Evolutionary conservation across 257 asterid species (phyloP), one percentile per base, ranked within the genome.

Genomic region (Apocynum venetum): DNA sequence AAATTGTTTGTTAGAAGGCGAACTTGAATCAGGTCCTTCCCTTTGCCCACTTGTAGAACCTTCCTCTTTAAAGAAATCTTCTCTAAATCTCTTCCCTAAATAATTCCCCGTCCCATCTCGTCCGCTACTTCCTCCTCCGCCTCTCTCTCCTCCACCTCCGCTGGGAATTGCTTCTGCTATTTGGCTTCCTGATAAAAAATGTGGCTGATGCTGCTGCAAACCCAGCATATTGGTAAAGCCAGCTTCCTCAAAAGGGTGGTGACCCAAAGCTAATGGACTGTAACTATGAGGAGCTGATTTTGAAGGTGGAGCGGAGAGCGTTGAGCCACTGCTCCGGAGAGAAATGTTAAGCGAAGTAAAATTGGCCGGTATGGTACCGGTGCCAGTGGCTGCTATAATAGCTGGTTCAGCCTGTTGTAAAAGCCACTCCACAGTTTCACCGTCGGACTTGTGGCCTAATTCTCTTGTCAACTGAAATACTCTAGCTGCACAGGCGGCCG

Each of bases 401-500:
- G 97, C 89, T 4, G 96, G 97, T 84, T 92, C 97, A 8, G 97
- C 93, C 47, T 92, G 97, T 38, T 89, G 90, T 17, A 92, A 64
- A 11, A 92, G 91, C 97, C 97, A 92, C 83, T 88, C 96, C 3
- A 91, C 88, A 4, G 97, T 90, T 63, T 91, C 96, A 8, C 97
- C 97, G 36, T 88, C 97, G 49, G 97, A 88, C 70, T 91, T 91
- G 74, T 90, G 90, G 36, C 97, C 90, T 35, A 91, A 73, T 71
- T 92, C 97, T 8, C 91, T 56, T 2, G 97, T 92, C 55, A 92
- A 75, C 79, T 90, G 96, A 43, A 92, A 92, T 43, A 92, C 96
- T 83, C 97, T 85, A 43, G 96, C 97, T 1, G 97, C 97, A 61
- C 97, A 92, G 0, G 90, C 86, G 4, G 94, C 96, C 73, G 97